Base-by-base conservation (phyloP, 2,329 filamentous ascomycete species). In the Colletotrichum acutatum region DNA sequence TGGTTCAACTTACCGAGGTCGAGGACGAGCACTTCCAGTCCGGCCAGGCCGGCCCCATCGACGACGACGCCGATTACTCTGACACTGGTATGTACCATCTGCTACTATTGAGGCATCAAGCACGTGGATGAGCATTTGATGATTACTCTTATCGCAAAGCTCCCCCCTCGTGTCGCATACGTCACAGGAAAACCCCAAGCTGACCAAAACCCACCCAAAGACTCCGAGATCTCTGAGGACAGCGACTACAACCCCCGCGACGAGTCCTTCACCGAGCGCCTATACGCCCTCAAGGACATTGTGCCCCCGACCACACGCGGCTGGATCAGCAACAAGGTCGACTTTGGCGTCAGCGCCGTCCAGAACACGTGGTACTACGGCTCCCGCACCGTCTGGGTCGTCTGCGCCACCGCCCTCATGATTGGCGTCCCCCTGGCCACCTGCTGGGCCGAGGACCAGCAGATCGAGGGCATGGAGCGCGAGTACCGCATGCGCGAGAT, bases 1-100 rank as follows among this genome's bases (percentile, higher is more conserved):
- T 98, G 96, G 96, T 98, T 84, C 95, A 96, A 86, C 94, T 98
- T 82, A 94, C 95, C 82, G 96, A 98, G 88, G 96, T 98, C 81
- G 93, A 97, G 82, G 96, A 98, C 83, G 95, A 98, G 89, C 94
- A 97, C 85, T 97, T 98, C 88, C 89, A 93, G 85, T 87, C 90
- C 83, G 86, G 88, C 77, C 92, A 93, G 80, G 85, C 91, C 75
- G 87, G 90, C 71, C 90, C 92, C 73, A 92, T 95, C 77, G 93
- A 97, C 78, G 94, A 96, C 68, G 94, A 97, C 72, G 95, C 95
- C 81, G 96, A 97, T 86, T 97, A 94, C 87, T 97, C 94, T 77
- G 96, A 98, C 83, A 96, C 94, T 75, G 96, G 96, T 98, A 90
- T 77, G 87, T 83, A 68, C 59, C 57, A 46, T 2, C 6, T n/a